phyloP scores from a whole-genome alignment of 176 grass and related monocot genomes.

The Aegilops bicornis region DNA sequence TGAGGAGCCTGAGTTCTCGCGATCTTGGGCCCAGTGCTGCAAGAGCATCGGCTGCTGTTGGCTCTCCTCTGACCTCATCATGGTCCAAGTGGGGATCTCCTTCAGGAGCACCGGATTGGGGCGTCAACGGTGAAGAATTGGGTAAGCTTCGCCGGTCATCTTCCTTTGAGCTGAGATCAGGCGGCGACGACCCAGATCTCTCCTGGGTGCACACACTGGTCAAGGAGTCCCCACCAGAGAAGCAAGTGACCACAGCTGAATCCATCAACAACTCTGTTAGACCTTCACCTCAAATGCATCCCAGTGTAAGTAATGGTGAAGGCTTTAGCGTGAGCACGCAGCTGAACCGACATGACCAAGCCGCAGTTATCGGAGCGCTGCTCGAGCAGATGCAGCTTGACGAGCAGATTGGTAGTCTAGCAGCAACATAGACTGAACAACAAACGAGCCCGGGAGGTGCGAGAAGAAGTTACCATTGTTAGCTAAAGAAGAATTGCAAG shows the following conservation, averaged over 20 bases:
- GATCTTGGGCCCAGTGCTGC: slow-evolving; percentile 62
- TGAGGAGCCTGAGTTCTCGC: slow-evolving; percentile 76
- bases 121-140: slow-evolving; percentile 65
- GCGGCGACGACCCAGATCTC: slow-evolving; percentile 67
- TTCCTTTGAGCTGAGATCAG: slow-evolving; percentile 70
- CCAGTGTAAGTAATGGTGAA: slow-evolving; percentile 21
- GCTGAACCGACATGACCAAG: slow-evolving; percentile 49
- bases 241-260: slow-evolving; percentile 36
- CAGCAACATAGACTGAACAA: slow-evolving; percentile 40
- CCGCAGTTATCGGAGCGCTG: slow-evolving; percentile 52
- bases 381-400: slow-evolving; percentile 81
- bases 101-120: slow-evolving; percentile 60
- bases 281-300: slow-evolving; percentile 25
- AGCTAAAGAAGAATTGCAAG: slow-evolving; percentile 38
- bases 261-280: slow-evolving; percentile 40
- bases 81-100: slow-evolving; percentile 70
- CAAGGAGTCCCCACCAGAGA: slow-evolving; percentile 76
- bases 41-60: slow-evolving; percentile 35
- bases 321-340: slow-evolving; percentile 24
- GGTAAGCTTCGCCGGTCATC: slow-evolving; percentile 68
- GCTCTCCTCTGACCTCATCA: slow-evolving; percentile 60
- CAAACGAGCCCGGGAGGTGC: background rate
- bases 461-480: slow-evolving; percentile 28
- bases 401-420: slow-evolving; percentile 61
- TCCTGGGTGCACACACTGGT: slow-evolving; percentile 84